These are phyloP conservation scores for Fistulifera pelliculosa DNA, from an alignment of 108 stramenopile species.

Conservation along the genomic window DNA sequence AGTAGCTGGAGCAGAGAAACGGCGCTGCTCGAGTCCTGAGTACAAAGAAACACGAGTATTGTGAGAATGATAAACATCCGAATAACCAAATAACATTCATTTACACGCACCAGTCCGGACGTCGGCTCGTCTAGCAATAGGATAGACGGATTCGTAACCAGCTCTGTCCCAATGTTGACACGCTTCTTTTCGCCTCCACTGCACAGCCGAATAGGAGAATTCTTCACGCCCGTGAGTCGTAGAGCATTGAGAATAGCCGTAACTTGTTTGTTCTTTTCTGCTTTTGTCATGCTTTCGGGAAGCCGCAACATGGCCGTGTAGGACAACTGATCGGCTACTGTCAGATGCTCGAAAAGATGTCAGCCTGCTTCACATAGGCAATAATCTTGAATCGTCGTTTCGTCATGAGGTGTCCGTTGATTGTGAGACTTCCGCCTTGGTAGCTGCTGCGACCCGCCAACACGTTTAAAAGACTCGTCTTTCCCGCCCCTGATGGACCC, in stretches of 20 bases:
- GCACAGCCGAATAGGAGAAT: conserved; percentile 50
- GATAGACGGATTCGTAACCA: conserved; percentile 58
- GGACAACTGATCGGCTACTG: conserved; percentile 60
- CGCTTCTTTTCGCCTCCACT: conserved; percentile 81
- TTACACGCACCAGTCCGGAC: conserved; percentile 3
- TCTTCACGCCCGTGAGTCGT: conserved; percentile 43
- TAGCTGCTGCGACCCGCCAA: conserved; percentile 47
- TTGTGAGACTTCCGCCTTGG: conserved; percentile 35
- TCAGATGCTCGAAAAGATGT: conserved; percentile 69
- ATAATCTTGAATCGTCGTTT: conserved; percentile 41
- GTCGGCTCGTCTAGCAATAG: conserved; percentile 81
- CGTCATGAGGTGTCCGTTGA: conserved; percentile 39
- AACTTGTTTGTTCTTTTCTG: conserved; percentile 47
- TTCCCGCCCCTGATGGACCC: conserved; percentile 69
- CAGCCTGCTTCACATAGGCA: conserved; percentile 71
- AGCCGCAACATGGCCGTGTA: conserved; percentile 65
- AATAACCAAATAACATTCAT: too few species aligned
- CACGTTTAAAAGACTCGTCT: conserved; percentile 53
- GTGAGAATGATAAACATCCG: too few species aligned
- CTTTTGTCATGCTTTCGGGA: conserved; percentile 15
- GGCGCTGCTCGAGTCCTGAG: conserved; percentile 54
- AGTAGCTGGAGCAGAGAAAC: conserved; percentile 50
- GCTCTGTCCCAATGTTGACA: conserved; percentile 67
- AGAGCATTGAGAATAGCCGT: conserved; percentile 38
- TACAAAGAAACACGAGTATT: too few species aligned